These are phyloP conservation scores for Penicillium sp. DNA, from an alignment of 2,329 filamentous ascomycete species.

Conservation along the genomic window DNA sequence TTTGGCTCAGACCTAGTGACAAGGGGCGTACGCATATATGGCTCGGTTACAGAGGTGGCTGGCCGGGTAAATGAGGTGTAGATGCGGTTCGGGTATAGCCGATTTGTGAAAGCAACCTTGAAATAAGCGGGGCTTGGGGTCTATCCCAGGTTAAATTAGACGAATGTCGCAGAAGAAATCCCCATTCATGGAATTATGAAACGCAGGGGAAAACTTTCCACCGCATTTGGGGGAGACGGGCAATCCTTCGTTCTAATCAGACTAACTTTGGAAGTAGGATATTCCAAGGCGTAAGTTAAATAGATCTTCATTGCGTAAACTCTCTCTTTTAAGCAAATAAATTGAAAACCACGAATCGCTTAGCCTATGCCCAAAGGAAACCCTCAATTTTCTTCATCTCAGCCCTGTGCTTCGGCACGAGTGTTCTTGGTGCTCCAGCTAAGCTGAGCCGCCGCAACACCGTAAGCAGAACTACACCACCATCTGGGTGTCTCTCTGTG, in stretches of 20 bases:
- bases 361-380: background rate
- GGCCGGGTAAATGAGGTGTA: background rate
- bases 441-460: constrained; percentile 9
- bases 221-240: background rate
- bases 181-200: background rate
- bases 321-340: background rate
- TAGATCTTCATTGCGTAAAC: background rate
- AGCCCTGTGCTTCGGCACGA: background rate
- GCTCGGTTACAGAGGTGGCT: background rate
- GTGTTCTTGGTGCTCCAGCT: constrained; percentile 1
- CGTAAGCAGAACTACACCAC: constrained; percentile 19
- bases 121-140: background rate
- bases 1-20: background rate
- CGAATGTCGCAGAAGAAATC: background rate
- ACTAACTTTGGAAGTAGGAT: background rate
- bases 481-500: constrained; percentile 28
- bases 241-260: background rate
- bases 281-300: background rate
- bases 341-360: background rate
- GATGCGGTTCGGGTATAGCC: background rate
- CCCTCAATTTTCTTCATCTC: background rate
- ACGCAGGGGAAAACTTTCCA: background rate
- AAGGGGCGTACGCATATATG: background rate
- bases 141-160: background rate
- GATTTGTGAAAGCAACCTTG: background rate